Percentiles rank a stretch among this genome's conserved stretches.
Evolutionary conservation across 768 basidiomycete species (phyloP).

Genomic region (Serendipita sp.): DNA sequence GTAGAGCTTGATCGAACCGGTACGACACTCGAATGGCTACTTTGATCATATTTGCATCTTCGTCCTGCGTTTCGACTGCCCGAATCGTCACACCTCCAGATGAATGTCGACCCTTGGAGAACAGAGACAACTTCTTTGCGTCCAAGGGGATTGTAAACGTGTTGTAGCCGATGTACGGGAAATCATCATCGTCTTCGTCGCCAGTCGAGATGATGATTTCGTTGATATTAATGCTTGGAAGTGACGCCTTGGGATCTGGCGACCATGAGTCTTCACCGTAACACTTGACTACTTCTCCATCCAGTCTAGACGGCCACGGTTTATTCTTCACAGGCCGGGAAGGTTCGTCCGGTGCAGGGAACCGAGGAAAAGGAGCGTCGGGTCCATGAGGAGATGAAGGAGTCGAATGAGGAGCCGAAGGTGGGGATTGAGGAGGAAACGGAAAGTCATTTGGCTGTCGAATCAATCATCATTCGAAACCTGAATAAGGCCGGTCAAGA

Average conservation of each 20-base stretch:
- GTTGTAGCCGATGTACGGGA: neutral
- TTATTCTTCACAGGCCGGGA: neutral
- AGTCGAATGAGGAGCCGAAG: neutral
- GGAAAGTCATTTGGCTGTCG: neutral
- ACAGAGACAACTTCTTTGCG: neutral
- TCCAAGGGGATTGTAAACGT: neutral
- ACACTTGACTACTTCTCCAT: neutral
- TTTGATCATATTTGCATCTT: neutral
- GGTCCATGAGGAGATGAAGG: neutral
- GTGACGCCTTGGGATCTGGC: neutral
- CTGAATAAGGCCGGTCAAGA: neutral
- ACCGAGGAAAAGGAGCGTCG: neutral
- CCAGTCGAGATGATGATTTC: neutral
- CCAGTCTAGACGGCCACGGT: neutral
- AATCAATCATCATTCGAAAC: neutral
- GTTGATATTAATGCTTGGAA: neutral
- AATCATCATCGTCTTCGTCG: neutral
- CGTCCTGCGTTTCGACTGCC: neutral
- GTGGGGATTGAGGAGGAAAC: neutral
- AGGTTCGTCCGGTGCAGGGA: neutral
- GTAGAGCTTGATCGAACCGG: neutral
- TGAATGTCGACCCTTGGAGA: neutral
- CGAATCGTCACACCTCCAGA: neutral
- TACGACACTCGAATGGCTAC: neutral
- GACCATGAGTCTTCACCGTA: constrained; percentile 2